Evolutionary conservation across 495 filamentous ascomycete species (phyloP), one percentile per base, ranked within the genome.

Genomic region (Penicillium silybi): DNA sequence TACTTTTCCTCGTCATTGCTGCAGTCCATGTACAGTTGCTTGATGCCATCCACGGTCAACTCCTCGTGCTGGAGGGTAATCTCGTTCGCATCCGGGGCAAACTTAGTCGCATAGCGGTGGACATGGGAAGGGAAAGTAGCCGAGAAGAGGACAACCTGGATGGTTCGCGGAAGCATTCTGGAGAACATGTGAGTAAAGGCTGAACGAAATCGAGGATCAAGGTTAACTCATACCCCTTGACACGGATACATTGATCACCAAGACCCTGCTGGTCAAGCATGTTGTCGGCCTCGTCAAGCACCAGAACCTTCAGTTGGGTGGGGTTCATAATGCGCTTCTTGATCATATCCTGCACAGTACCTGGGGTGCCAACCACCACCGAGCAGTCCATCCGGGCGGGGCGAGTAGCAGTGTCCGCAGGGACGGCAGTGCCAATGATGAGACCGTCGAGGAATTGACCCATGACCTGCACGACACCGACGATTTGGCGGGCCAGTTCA

Each of bases 21-120:
- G 68, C 90, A 96, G 66, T 99, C 95, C 69, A 99, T 88, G 63
- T 90, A 97, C 58, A 99, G 82, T 65, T 99, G 95, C 57, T 88
- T 93, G 67, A 99, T 99, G 6, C 93, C 92, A 61, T 95, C 89
- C 50, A 97, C 90, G 0, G 92, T 97, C 59, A 99, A 83, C 62
- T 97, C 92, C 59, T 95, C 85, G 39, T 90, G 85, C 56, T 85
- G 83, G 34, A 99, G 80, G 26, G 89, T 93, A 61, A 97, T 88
- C 61, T 90, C 77, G 70, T 96, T 95, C 17, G 93, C 85, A 11
- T 84, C 77, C 6, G 92, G 92, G 6, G 91, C 88, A 61, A 92
- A 97, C 44, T 74, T 76, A 25, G 75, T 69, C 5, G 92, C 93
- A 60, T 89, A 99, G 50, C 75, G 68, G 65, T 89, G 79, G 17